Percentiles rank a stretch among this genome's conserved stretches.
These are phyloP conservation scores for Byssothecium circinans DNA, from an alignment of 2,329 filamentous ascomycete genomes.

Conservation along the genomic window DNA sequence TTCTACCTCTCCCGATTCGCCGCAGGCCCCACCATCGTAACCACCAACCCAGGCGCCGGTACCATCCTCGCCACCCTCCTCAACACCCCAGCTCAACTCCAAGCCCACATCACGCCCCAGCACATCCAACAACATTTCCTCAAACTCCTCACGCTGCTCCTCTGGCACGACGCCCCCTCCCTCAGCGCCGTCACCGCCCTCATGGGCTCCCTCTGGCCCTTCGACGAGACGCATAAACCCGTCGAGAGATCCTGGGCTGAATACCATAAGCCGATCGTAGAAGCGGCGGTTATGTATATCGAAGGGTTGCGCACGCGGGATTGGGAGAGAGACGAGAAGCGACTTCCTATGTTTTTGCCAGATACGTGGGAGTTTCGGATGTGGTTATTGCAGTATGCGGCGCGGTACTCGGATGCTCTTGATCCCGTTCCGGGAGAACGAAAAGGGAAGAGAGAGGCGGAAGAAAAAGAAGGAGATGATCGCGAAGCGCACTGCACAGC, in stretches of 20 bases:
- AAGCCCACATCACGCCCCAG: slow-evolving; percentile 13
- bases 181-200: slow-evolving; percentile 3
- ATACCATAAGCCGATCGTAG: slow-evolving; percentile 15
- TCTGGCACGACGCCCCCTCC: slow-evolving; percentile 12
- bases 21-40: neutral
- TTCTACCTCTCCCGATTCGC: slow-evolving; percentile 29
- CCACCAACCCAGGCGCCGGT: neutral
- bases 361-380: slow-evolving; percentile 29
- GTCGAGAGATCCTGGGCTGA: slow-evolving; percentile 15
- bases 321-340: slow-evolving; percentile 24
- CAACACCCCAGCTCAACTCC: neutral
- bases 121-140: slow-evolving; percentile 19
- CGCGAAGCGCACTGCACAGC: slow-evolving; percentile 16
- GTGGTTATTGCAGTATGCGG: slow-evolving; percentile 28
- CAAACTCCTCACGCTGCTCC: slow-evolving; percentile 15
- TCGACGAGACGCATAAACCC: neutral
- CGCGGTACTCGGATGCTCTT: neutral
- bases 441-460: too few species aligned
- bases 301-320: slow-evolving; percentile 20
- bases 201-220: neutral
- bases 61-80: slow-evolving; percentile 2
- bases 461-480: neutral
- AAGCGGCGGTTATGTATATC: slow-evolving; percentile 22
- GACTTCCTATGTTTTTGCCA: slow-evolving; percentile 19
- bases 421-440: neutral